Base-by-base conservation (phyloP, 495 filamentous ascomycete species). In the Aspergillus bridgeri region DNA sequence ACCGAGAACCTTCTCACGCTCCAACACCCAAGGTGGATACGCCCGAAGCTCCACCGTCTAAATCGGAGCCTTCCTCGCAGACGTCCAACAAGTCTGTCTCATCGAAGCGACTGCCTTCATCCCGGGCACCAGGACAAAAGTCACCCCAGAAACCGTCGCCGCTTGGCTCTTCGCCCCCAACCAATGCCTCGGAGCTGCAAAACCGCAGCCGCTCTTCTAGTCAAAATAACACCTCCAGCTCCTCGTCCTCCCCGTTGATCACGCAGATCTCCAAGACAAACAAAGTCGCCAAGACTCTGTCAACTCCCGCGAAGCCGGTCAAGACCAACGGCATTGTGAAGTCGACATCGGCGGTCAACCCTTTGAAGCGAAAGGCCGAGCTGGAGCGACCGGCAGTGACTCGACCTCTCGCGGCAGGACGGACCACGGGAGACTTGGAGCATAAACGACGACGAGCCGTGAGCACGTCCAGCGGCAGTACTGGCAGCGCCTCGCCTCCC, bases 91-190 rank as follows among this genome's bases (percentile, higher is more conserved):
- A 73, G 50, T 60, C 60, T 27, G 59, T 70, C 6, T 61, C 70
- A 17, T 70, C 70, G 22, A 80, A 79, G 59, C 59, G 67, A 25
- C 68, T 69, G 13, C 68, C 70, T 29, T 64, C 75, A 23, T 69
- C 78, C 11, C 76, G 79, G 38, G 48, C 61, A 24, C 66, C 75
- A 11, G 82, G 75, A 7, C 54, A 56, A 27, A 67, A 64, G 54
- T 88, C 86, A 3, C 85, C 86, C 2, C 77, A 81, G 56, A 92
- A 91, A 60, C 89, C 88, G 0, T 90, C 89, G 5, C 87, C 87
- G 3, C 79, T 90, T 42, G 86, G 84, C 22, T 84, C 86, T 3
- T 90, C 88, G n/a, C 88, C 88, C 20, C 88, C 87, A 2, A 84
- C 86, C 17, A 91, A 90, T 69, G 85, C 85, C 6, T 89, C 87